Conservation (phyloP, 306 rosid species). For the Dalbergia oliveri region DNA sequence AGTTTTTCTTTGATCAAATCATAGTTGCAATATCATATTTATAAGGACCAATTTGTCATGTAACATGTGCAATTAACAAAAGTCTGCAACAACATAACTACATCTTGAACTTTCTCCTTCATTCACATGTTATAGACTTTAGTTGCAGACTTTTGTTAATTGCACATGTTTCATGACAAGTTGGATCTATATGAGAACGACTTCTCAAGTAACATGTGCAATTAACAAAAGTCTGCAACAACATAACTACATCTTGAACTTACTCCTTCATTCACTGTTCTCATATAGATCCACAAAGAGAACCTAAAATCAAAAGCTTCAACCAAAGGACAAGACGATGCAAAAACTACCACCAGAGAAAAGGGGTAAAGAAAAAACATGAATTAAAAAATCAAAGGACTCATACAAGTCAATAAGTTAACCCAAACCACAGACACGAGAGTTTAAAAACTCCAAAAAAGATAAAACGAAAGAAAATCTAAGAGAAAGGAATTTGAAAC, state of each 20-base stretch:
- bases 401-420: not conserved
- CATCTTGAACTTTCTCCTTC: conserved; percentile 30
- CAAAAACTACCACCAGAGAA: conserved; percentile 11
- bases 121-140: no score
- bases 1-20: not conserved
- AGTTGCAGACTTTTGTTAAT: no score
- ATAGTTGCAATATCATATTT: conserved; percentile 2
- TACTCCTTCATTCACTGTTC: conserved; percentile 3
- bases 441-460: no score
- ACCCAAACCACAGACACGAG: not conserved
- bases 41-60: not conserved
- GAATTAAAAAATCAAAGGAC: not conserved
- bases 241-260: conserved; percentile 28
- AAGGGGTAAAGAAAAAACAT: not conserved
- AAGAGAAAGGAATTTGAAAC: not conserved
- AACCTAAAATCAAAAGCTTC: conserved; percentile 45
- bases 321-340: conserved; percentile 31
- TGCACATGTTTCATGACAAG: no score
- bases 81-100: not conserved
- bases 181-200: no score
- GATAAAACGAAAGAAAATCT: not conserved
- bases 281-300: not conserved
- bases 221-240: not conserved
- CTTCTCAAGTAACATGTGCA: no score
- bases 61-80: conserved; percentile 9